Conservation (phyloP, 768 basidiomycete species). For the Suillus brevipes region DNA sequence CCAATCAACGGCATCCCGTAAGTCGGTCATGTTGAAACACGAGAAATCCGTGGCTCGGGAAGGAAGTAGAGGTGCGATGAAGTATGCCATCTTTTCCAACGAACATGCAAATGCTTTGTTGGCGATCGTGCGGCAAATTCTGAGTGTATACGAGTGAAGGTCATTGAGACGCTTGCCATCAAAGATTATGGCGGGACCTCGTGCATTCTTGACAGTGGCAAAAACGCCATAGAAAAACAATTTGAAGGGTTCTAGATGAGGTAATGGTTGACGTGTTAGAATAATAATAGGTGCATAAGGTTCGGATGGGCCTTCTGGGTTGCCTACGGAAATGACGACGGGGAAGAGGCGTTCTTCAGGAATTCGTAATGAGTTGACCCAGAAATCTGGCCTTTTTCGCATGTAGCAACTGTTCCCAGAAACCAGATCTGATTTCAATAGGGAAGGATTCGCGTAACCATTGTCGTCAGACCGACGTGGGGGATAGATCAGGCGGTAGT, state of each 20-base stretch:
- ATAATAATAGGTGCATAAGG: constrained; percentile 61
- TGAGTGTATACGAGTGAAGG: constrained; percentile 62
- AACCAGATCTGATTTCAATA: constrained; percentile 23
- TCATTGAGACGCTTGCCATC: constrained; percentile 45
- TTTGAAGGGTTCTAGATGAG: constrained; percentile 52
- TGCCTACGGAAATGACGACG: constrained; percentile 42
- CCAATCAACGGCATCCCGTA: constrained; percentile 63
- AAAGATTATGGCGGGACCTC: constrained; percentile 50
- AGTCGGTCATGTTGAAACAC: constrained; percentile 14
- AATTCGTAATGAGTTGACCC: constrained; percentile 46
- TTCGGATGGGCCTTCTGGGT: constrained; percentile 26
- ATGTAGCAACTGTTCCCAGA: constrained; percentile 55
- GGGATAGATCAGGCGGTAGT: constrained; percentile 43
- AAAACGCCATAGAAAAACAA: constrained; percentile 58
- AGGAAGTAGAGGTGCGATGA: constrained; percentile 61
- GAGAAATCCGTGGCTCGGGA: constrained; percentile 22
- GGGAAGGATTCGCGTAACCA: not conserved
- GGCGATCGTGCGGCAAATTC: constrained; percentile 58
- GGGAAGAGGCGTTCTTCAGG: constrained; percentile 25
- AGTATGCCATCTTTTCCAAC: constrained; percentile 56
- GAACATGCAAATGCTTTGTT: constrained; percentile 70
- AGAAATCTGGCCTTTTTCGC: constrained; percentile 65
- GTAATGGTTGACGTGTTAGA: constrained; percentile 67
- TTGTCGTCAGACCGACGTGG: constrained; percentile 8
- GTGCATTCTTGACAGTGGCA: constrained; percentile 43